Evolutionary conservation across 768 basidiomycete species (phyloP).

Genomic region (Leccinum longicurvipes): DNA sequence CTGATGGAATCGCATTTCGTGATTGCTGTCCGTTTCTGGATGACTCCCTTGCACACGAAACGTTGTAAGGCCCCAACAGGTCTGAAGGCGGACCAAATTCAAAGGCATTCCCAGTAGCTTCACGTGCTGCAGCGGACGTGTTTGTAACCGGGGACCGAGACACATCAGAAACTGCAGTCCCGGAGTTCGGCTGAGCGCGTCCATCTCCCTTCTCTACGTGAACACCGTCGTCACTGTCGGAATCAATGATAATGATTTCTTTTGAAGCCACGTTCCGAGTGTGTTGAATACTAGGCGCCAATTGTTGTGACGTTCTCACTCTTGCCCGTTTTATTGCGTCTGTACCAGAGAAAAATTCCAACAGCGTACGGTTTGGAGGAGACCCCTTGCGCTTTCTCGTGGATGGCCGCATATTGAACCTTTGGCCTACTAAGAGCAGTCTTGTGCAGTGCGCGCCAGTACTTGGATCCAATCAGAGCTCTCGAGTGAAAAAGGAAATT

Average conservation of each 20-base stretch:
- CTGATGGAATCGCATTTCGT: neutral
- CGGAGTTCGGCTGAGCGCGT: neutral
- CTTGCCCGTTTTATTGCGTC: conserved; percentile 23
- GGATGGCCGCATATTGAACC: conserved; percentile 26
- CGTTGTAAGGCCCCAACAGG: conserved; percentile 13
- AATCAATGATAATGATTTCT: conserved; percentile 62
- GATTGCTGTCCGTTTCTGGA: neutral
- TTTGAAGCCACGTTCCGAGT: conserved; percentile 5
- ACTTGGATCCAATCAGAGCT: neutral
- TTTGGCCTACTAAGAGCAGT: neutral
- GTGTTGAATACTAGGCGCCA: neutral
- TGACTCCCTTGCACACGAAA: neutral
- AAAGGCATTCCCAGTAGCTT: neutral
- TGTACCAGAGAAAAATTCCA: conserved; percentile 42
- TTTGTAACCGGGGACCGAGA: neutral
- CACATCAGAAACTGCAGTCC: neutral
- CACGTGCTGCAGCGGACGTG: neutral
- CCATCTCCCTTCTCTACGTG: neutral
- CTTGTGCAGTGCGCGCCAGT: neutral
- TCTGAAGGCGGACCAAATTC: conserved; percentile 28
- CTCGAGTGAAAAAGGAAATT: neutral
- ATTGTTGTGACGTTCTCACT: conserved; percentile 6
- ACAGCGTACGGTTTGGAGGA: conserved; percentile 38
- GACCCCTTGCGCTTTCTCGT: conserved; percentile 36
- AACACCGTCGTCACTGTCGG: conserved; percentile 46